Evolutionary conservation across 2,329 filamentous ascomycete species (phyloP).

Genomic region (Elsinoe ampelina): DNA sequence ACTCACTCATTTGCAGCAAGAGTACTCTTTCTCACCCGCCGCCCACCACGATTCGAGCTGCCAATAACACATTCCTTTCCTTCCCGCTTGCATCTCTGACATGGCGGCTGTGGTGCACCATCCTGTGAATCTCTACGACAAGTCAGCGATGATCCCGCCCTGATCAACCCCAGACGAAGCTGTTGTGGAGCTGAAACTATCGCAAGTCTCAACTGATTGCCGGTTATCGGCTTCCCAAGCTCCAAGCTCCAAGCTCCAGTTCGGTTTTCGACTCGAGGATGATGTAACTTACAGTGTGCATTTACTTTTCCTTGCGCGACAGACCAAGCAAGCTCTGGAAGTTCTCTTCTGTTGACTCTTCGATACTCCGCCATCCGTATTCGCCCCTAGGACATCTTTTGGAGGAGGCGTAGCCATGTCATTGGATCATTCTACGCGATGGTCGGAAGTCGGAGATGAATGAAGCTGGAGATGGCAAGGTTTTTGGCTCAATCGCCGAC

Average conservation of each 20-base stretch:
- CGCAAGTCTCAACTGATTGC: slow-evolving; percentile 12
- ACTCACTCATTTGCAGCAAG: background rate
- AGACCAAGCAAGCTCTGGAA: slow-evolving; percentile 38
- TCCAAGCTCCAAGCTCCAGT: background rate
- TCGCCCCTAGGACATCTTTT: slow-evolving; percentile 3
- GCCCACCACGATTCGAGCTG: slow-evolving; percentile 50
- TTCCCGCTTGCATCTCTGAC: slow-evolving; percentile 49
- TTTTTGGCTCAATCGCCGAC: slow-evolving; percentile 8
- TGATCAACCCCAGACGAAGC: background rate
- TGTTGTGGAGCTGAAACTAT: slow-evolving; percentile 11
- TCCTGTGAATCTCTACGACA: slow-evolving; percentile 33
- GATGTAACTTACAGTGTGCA: slow-evolving; percentile 40
- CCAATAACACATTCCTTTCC: slow-evolving; percentile 51
- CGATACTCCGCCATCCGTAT: slow-evolving; percentile 9
- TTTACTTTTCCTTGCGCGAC: slow-evolving; percentile 41
- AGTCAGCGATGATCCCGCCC: slow-evolving; percentile 18
- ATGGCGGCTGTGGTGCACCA: slow-evolving; percentile 44
- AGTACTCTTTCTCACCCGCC: slow-evolving; percentile 19
- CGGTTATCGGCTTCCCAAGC: background rate
- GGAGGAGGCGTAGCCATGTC: slow-evolving; percentile 9
- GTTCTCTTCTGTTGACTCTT: slow-evolving; percentile 9
- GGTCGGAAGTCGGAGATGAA: slow-evolving; percentile 7
- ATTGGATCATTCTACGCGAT: background rate
- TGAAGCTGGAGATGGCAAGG: background rate
- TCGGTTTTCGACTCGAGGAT: slow-evolving; percentile 5